Base-by-base conservation (phyloP, 2,329 filamentous ascomycete genomes). In the Cladosporium sp. region DNA sequence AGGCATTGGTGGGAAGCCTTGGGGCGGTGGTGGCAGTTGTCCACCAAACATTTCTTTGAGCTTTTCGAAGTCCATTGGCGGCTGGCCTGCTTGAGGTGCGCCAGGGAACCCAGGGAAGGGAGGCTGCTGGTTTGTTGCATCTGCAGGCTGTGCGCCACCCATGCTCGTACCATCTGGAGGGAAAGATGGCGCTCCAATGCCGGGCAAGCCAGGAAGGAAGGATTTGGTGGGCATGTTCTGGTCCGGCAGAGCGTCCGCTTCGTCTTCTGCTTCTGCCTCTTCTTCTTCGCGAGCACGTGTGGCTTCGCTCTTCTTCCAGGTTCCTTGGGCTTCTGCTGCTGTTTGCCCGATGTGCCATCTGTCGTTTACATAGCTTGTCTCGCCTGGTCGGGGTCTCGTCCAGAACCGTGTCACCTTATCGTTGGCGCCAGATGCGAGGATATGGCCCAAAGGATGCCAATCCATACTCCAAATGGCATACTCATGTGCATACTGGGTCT, bases 391-490 rank as follows among this genome's bases (percentile, higher is more conserved):
- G 13, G 89, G 82, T 36, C 93, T 84, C 3, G 91, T 90, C 93
- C 93, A 98, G 73, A 98, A 98, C 41, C 93, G 84, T 2, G 93
- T 97, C 54, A 95, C 91, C 35, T 93, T 85, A 67, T 98, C 93
- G 67, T 98, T 97, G 9, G 91, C 95, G 11, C 93, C 93, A 2
- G 92, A 95, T 0, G 91, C 91, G 7, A 98, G 79, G 55, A 98
- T 92, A 64, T 98, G 93, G 22, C 93, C 93, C 0, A 97, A 78
- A 0, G 93, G 93, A 66, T 98, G 93, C 91, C 93, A 98, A 72
- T 96, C 91, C 43, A 98, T 79, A 15, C 91, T 95, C 93, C 93
- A 98, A 57, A 98, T 93, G 15, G 90, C 89, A 66, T 91, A 94
- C 59, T 95, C 88, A 67, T 98, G 93, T 0, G 93, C 93, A 63